Evolutionary conservation across 2,329 filamentous ascomycete genomes (phyloP), one percentile per base, ranked within the genome.

Genomic region (Aspergillus ustus): DNA sequence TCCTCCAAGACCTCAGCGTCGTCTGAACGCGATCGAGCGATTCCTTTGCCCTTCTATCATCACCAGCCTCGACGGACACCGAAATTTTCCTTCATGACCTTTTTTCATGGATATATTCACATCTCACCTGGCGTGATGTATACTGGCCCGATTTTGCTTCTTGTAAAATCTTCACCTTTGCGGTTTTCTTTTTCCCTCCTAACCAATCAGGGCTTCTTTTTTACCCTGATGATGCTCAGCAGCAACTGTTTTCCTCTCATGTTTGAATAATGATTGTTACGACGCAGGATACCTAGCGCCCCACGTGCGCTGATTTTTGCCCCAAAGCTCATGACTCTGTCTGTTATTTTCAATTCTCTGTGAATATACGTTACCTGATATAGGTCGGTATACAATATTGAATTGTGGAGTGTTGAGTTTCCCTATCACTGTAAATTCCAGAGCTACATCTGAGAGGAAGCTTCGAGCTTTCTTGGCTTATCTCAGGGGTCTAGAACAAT

Each of bases 191-290:
- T 57, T 22, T 50, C 43, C 44, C 51, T 29, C 17, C 40, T 53
- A 31, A 46, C 44, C 43, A 54, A 52, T 55, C 50, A 57, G 59
- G 57, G 51, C 48, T 46, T 43, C 13, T 28, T 50, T 8, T 22
- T 28, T 45, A 15, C 40, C 34, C 22, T 31, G 46, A 57, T 57
- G 45, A 57, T 51, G 11, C 48, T 17, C 48, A 51, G 34, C 34
- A 52, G 48, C 15, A 44, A 28, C 25, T n/a, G 25, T 17, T 31
- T 54, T 59, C 56, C 44, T 31, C 49, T 60, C 28, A 66, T 48
- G 64, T 51, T 59, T 65, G 67, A 53, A 61, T 67, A 63, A 68
- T 65, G 65, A 68, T 59, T 60, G 55, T 60, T 51, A 67, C 46
- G 65, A 68, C 60, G 63, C 59, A 63, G 63, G 59, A 61, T 65